Evolutionary conservation across 805 yeast genomes (phyloP).

Genomic region (Teunomyces cretensis): DNA sequence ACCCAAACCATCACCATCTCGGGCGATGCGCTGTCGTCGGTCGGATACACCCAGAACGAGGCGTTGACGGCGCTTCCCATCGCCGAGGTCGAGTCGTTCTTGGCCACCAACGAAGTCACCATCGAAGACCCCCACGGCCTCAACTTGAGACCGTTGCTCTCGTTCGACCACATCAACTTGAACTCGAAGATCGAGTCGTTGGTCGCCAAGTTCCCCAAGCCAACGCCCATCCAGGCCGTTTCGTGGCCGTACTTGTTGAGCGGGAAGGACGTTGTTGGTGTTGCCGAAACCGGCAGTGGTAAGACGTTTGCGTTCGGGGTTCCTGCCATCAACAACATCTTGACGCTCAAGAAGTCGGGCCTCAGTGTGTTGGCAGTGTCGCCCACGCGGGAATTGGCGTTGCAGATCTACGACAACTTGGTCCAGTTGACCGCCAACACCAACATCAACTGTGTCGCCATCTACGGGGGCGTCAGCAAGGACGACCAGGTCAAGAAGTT

Average conservation of each 20-base stretch:
- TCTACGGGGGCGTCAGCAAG: constrained; percentile 97
- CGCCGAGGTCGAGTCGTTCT: constrained; percentile 60
- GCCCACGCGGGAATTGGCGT: constrained; percentile 96
- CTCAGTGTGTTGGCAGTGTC: constrained; percentile 82
- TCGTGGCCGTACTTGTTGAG: constrained; percentile 89
- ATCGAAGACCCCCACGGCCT: constrained; percentile 64
- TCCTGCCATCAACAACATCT: constrained; percentile 82
- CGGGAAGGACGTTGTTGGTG: constrained; percentile 88
- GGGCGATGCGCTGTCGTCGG: constrained; percentile 11
- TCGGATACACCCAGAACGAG: constrained; percentile 38
- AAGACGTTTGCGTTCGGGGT: constrained; percentile 97
- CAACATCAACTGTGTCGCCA: constrained; percentile 71
- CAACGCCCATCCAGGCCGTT: constrained; percentile 93
- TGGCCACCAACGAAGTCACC: constrained; percentile 70
- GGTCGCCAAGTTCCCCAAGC: constrained; percentile 74
- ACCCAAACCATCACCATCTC: constrained; percentile 8
- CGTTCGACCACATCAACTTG: constrained; percentile 59
- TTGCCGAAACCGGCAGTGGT: constrained; percentile 98
- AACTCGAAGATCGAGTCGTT: constrained; percentile 57
- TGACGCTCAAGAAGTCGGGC: constrained; percentile 46
- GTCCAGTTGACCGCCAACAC: constrained; percentile 60
- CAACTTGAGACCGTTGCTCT: constrained; percentile 65
- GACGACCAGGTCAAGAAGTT: constrained; percentile 80
- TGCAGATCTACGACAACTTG: constrained; percentile 87
- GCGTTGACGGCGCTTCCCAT: constrained; percentile 45